Evolutionary conservation across 2,329 filamentous ascomycete genomes (phyloP), one percentile per base, ranked within the genome.

Genomic region (Cladosporium sp.): DNA sequence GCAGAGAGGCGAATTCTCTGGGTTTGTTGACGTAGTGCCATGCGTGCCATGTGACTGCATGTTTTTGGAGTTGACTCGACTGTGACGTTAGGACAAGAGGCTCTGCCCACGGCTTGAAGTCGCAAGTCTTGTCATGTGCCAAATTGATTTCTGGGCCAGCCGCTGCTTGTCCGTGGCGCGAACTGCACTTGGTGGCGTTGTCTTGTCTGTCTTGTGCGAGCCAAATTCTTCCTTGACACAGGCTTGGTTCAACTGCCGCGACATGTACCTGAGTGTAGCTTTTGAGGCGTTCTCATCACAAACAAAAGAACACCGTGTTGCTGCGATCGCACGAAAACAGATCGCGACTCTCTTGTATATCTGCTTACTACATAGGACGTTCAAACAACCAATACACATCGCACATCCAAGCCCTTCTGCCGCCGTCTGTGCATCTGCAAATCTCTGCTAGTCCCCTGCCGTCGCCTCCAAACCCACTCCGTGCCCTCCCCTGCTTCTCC

Each of bases 161-260:
- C 43, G 4, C 30, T 27, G 22, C 5, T 5, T 27, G 22, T 27
- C 9, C 22, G 22, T 36, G 32, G 32, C 32, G 32, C 7, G 32
- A 27, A 27, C 9, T 36, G n/a, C 32, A 17, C 24, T 39, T 19
- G 44, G 44, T 47, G 44, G 44, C 44, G 44, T 30, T 39, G 36
- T n/a, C 44, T 47, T 47, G 36, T 39, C 22, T 47, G 34, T 47
- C 44, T 47, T 47, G 22, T 39, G 9, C 2, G 22, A 27, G 22
- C 22, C 22, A 27, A 27, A 27, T 27, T 27, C 9, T 27, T 9
- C 22, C 4, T 27, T 27, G 22, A 9, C 22, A 5, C 22, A 27
- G 22, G 22, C 22, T 27, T 27, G 22, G 9, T 27, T 27, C 22
- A 27, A 27, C 22, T 27, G 22, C 22, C 22, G n/a, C n/a, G 22